Evolutionary conservation across 176 grass and related monocot species (phyloP).

Genomic region (Oryza officinalis): DNA sequence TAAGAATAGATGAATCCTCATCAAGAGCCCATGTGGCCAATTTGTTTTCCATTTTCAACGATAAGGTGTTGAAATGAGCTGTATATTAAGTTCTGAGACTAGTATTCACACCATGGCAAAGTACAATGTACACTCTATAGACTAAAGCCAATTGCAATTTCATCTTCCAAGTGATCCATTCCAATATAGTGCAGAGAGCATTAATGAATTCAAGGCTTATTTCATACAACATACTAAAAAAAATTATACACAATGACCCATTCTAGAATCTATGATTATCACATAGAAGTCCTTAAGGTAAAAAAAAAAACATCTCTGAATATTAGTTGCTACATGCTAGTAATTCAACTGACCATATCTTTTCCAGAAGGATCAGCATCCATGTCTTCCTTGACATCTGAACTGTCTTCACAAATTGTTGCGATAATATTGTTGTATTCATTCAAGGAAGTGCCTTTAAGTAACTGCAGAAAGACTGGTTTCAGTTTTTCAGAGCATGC

Average conservation of each 20-base stretch:
- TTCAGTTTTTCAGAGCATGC: conserved; percentile 72
- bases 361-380: conserved; percentile 56
- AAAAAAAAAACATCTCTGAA: conserved; percentile 23
- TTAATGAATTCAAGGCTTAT: not conserved
- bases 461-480: conserved; percentile 55
- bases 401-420: conserved; percentile 58
- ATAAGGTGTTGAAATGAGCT: not conserved
- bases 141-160: conserved; percentile 36
- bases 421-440: conserved; percentile 58
- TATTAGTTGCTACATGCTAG: not conserved
- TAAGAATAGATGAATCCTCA: conserved; percentile 15
- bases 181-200: not conserved
- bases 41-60: not conserved
- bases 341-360: conserved; percentile 54
- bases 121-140: conserved; percentile 13
- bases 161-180: conserved; percentile 14
- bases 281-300: conserved; percentile 2
- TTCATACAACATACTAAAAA: not conserved
- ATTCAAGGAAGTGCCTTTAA: conserved; percentile 48
- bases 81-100: not conserved
- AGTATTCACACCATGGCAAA: not conserved
- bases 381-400: conserved; percentile 52
- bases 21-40: not conserved
- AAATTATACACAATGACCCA: conserved; percentile 16
- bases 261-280: conserved; percentile 13